phyloP scores from a whole-genome alignment of 768 basidiomycete species.

The Filobasidium floriforme region DNA sequence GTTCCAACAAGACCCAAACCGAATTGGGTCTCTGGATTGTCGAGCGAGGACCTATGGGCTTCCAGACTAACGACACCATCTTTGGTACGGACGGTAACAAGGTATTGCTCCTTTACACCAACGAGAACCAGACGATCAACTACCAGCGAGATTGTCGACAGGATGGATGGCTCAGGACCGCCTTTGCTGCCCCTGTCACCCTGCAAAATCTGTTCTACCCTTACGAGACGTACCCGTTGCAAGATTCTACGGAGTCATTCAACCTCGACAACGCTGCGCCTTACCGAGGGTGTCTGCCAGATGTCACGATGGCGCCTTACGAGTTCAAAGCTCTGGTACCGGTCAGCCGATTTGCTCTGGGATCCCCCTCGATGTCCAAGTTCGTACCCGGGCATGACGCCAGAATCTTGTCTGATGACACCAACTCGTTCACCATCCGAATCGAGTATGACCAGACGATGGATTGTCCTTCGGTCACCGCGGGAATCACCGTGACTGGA shows the following conservation, averaged over 20 bases:
- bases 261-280: slow-evolving; percentile 56
- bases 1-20: slow-evolving; percentile 70
- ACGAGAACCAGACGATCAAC: slow-evolving; percentile 65
- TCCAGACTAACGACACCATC: slow-evolving; percentile 50
- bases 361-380: slow-evolving; percentile 65
- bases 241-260: slow-evolving; percentile 60
- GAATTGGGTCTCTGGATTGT: slow-evolving; percentile 86
- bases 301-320: slow-evolving; percentile 62
- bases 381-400: slow-evolving; percentile 83
- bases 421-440: slow-evolving; percentile 54
- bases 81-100: slow-evolving; percentile 55
- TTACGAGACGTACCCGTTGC: slow-evolving; percentile 67
- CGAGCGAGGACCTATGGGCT: slow-evolving; percentile 57
- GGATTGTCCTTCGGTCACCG: slow-evolving; percentile 64
- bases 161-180: slow-evolving; percentile 67
- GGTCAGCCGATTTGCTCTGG: slow-evolving; percentile 57
- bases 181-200: slow-evolving; percentile 56
- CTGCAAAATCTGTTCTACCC: slow-evolving; percentile 75
- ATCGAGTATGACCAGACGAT: slow-evolving; percentile 74
- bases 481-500: slow-evolving; percentile 60
- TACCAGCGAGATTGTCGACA: slow-evolving; percentile 58
- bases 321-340: slow-evolving; percentile 80
- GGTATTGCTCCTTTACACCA: slow-evolving; percentile 78
- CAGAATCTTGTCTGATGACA: slow-evolving; percentile 53
- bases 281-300: slow-evolving; percentile 65